These are phyloP conservation scores for Aspergillus neoniger DNA, from an alignment of 2,329 filamentous ascomycete genomes.

Conservation along the genomic window DNA sequence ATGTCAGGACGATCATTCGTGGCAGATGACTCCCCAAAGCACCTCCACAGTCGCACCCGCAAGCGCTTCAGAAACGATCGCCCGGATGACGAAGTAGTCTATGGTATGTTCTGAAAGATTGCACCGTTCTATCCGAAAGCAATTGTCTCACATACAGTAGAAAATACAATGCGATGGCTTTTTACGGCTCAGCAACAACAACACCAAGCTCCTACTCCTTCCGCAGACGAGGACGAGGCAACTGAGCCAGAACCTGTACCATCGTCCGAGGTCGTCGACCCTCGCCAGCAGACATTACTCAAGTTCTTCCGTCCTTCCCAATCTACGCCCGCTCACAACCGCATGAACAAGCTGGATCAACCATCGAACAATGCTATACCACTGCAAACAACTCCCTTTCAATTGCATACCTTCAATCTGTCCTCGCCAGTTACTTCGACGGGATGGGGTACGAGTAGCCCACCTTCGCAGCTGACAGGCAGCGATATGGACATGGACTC, in stretches of 20 bases:
- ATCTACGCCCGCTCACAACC: constrained; percentile 18
- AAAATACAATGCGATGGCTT: constrained; percentile 46
- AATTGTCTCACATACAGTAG: constrained; percentile 30
- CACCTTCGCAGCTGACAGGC: constrained; percentile 21
- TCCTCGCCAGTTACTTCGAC: constrained; percentile 20
- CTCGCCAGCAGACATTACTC: constrained; percentile 43
- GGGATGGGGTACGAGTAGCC: constrained; percentile 27
- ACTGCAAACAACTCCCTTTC: constrained; percentile 21
- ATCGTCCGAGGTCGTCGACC: constrained; percentile 34
- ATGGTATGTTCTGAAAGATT: constrained; percentile 46
- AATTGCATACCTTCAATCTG: constrained; percentile 22
- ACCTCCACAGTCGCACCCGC: constrained; percentile 59
- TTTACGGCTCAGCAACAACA: constrained; percentile 42
- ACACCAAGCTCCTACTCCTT: constrained; percentile 18
- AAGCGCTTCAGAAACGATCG: constrained; percentile 62
- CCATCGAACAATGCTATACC: constrained; percentile 24
- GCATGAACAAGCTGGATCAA: constrained; percentile 18
- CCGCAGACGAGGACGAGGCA: constrained; percentile 24
- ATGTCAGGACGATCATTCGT: constrained; percentile 29
- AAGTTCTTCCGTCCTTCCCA: constrained; percentile 42
- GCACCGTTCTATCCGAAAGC: background rate
- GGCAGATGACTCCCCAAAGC: constrained; percentile 37
- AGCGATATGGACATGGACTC: constrained; percentile 37
- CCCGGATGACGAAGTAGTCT: constrained; percentile 57
- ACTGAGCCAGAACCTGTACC: constrained; percentile 30